A percentile compares a stretch with the other conserved stretches of the same genome.
These are phyloP conservation scores for Helotiales sp. DNA, from an alignment of 2,329 filamentous ascomycete genomes.

Conservation along the genomic window DNA sequence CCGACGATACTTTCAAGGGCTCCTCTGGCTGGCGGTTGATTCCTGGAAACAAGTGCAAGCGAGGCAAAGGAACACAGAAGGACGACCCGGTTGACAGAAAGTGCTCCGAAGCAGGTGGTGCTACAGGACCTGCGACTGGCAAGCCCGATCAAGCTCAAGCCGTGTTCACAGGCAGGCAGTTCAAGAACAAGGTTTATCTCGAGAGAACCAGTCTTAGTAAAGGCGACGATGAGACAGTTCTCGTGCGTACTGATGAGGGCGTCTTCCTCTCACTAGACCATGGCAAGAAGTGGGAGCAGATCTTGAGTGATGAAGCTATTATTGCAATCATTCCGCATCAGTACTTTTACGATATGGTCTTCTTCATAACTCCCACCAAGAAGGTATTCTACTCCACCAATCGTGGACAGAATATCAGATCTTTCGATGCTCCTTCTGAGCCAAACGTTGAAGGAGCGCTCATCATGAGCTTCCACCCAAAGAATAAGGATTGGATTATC, in stretches of 20 bases:
- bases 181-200: constrained; percentile 68
- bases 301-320: constrained; percentile 70
- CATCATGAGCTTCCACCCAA: constrained; percentile 78
- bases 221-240: constrained; percentile 70
- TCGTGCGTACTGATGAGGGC: constrained; percentile 46
- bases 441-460: constrained; percentile 42
- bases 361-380: constrained; percentile 69
- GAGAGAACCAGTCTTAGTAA: constrained; percentile 68
- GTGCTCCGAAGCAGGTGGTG: constrained; percentile 63
- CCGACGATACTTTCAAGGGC: constrained; percentile 71
- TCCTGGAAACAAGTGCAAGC: constrained; percentile 74
- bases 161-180: constrained; percentile 59
- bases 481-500: constrained; percentile 85
- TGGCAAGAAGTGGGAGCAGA: constrained; percentile 79
- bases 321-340: constrained; percentile 72
- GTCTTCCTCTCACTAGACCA: constrained; percentile 81
- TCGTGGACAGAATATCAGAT: constrained; percentile 70
- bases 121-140: constrained; percentile 57
- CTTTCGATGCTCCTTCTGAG: constrained; percentile 68
- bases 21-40: constrained; percentile 92
- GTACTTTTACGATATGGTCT: constrained; percentile 82
- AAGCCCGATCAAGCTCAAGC: constrained; percentile 63
- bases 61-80: constrained; percentile 60
- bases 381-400: constrained; percentile 81
- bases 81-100: constrained; percentile 73